A percentile compares a stretch with the other conserved stretches of the same genome.
Conservation (phyloP, 2,329 filamentous ascomycete species). For the Tolypocladium cylindrosporum region DNA sequence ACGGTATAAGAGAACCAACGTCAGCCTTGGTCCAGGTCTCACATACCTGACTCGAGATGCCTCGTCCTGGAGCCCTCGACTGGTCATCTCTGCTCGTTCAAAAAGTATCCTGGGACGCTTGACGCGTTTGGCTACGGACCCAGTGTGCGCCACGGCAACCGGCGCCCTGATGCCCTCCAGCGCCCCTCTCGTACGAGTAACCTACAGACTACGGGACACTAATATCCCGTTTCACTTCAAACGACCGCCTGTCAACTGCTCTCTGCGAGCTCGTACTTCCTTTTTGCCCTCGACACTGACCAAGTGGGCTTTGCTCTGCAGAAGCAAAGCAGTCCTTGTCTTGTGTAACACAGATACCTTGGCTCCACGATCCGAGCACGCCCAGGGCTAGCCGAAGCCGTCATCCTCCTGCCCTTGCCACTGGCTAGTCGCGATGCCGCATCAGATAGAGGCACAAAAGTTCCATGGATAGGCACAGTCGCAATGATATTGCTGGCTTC, state of each 20-base stretch:
- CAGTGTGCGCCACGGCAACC: no score
- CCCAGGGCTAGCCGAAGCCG: background rate
- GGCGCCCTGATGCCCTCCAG: no score
- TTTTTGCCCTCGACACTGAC: background rate
- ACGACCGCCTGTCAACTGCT: background rate
- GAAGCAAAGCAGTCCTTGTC: background rate
- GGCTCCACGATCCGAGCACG: background rate
- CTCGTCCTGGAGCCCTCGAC: background rate
- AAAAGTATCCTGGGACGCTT: background rate
- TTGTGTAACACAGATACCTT: background rate
- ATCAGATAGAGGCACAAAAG: background rate
- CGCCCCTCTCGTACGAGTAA: no score
- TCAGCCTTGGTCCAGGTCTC: background rate
- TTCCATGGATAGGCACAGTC: background rate
- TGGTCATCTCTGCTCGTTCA: background rate
- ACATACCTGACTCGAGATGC: background rate
- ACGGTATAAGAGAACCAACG: background rate
- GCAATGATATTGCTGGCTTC: background rate
- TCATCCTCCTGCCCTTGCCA: background rate
- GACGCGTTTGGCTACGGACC: background rate
- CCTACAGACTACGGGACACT: no score
- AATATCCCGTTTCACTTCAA: no score
- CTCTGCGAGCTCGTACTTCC: background rate
- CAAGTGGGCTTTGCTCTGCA: background rate
- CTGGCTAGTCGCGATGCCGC: background rate